Evolutionary conservation across 2,329 filamentous ascomycete genomes (phyloP).

Genomic region (Calonectria montana): DNA sequence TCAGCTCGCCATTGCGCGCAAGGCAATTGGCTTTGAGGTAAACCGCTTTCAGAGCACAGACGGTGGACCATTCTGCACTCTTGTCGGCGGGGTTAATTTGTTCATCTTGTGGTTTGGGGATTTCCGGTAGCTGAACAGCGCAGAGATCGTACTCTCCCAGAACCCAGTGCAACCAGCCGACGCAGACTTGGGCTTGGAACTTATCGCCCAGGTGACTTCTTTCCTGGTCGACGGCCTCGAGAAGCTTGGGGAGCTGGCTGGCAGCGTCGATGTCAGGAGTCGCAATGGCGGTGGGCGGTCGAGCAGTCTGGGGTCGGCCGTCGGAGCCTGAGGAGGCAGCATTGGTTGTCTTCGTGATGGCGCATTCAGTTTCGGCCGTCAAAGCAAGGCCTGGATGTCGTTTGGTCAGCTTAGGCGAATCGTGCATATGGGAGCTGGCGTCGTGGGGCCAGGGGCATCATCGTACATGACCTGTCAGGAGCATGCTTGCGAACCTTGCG

Average conservation of each 20-base stretch:
- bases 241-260: slow-evolving; percentile 61
- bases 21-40: slow-evolving; percentile 80
- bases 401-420: slow-evolving; percentile 22
- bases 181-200: slow-evolving; percentile 84
- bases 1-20: slow-evolving; percentile 58
- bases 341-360: slow-evolving; percentile 67
- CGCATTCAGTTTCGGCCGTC: slow-evolving; percentile 76
- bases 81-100: slow-evolving; percentile 64
- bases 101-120: slow-evolving; percentile 67
- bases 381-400: slow-evolving; percentile 70
- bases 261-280: slow-evolving; percentile 58
- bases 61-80: slow-evolving; percentile 80
- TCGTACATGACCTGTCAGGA: slow-evolving; percentile 83
- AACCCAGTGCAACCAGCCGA: slow-evolving; percentile 88
- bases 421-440: slow-evolving; percentile 1
- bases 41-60: slow-evolving; percentile 82
- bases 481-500: slow-evolving; percentile 96
- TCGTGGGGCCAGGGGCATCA: slow-evolving; percentile 20
- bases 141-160: slow-evolving; percentile 74
- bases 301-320: slow-evolving; percentile 38
- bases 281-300: slow-evolving; percentile 55
- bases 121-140: slow-evolving; percentile 68
- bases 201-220: slow-evolving; percentile 64
- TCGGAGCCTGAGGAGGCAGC: slow-evolving; percentile 41
- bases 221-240: slow-evolving; percentile 69